A percentile compares a stretch with the other conserved stretches of the same genome.
Evolutionary conservation across 2,329 filamentous ascomycete species (phyloP).

Genomic region (Metarhizium sp.): DNA sequence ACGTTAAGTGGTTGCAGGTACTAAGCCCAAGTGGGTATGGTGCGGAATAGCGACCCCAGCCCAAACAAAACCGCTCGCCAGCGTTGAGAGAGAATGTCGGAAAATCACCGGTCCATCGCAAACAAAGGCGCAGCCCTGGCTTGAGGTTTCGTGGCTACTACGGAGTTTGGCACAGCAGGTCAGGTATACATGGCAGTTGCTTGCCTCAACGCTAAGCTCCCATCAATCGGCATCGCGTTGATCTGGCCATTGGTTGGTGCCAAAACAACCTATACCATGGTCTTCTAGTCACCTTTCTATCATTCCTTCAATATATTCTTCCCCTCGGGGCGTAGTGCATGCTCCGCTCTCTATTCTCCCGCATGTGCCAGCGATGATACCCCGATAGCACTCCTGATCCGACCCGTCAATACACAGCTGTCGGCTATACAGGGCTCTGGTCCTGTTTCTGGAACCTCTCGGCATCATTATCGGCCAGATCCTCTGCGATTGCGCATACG

Average conservation of each 20-base stretch:
- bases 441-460: neutral
- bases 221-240: neutral
- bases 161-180: conserved; percentile 2
- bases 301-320: neutral
- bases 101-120: conserved; percentile 7
- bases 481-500: conserved; percentile 19
- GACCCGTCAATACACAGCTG: conserved; percentile 25
- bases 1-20: conserved; percentile 14
- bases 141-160: neutral
- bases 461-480: neutral
- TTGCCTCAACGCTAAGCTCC: neutral
- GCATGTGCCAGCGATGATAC: conserved; percentile 35
- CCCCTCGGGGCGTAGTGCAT: neutral
- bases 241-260: neutral
- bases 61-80: no score
- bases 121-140: no score
- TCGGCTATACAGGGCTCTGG: conserved; percentile 17
- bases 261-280: neutral
- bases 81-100: conserved; percentile 1
- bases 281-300: neutral
- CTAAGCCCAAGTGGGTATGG: neutral
- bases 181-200: neutral
- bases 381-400: conserved; percentile 28
- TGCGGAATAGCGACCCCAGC: no score
- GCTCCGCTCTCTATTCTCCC: neutral